A percentile compares a stretch with the other conserved stretches of the same genome.
phyloP scores from a whole-genome alignment of 805 yeast genomes.

The Naumovozyma castellii region DNA sequence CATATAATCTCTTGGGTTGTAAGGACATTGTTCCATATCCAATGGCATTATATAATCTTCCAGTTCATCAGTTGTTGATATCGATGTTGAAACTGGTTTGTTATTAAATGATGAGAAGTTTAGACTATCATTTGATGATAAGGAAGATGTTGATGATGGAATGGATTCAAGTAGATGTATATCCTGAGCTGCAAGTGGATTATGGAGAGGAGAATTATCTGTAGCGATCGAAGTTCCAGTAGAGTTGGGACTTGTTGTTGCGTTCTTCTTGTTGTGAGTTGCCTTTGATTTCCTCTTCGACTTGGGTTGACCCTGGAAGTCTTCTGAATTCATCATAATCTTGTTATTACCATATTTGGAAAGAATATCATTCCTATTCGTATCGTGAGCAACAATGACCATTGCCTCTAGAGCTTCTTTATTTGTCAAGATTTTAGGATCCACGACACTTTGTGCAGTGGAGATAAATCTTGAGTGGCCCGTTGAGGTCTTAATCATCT shows the following conservation, averaged over 20 bases:
- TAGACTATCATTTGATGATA: neutral
- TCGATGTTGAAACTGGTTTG: neutral
- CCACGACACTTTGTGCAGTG: slow-evolving; percentile 26
- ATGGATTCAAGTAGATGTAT: slow-evolving; percentile 1
- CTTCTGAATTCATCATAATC: slow-evolving; percentile 23
- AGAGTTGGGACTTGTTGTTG: slow-evolving; percentile 23
- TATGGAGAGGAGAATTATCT: neutral
- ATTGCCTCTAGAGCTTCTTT: slow-evolving; percentile 29
- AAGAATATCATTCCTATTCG: slow-evolving; percentile 15
- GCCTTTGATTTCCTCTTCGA: slow-evolving; percentile 12
- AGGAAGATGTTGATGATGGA: neutral
- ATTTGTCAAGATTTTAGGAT: slow-evolving; percentile 25
- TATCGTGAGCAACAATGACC: slow-evolving; percentile 25
- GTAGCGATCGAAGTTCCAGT: neutral
- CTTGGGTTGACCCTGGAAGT: slow-evolving; percentile 15
- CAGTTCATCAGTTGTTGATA: slow-evolving; percentile 1
- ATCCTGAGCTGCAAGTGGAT: neutral
- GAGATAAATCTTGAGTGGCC: slow-evolving; percentile 31
- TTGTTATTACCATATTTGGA: slow-evolving; percentile 23
- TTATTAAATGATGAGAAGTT: neutral
- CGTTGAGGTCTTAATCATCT: slow-evolving; percentile 19
- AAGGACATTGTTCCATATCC: slow-evolving; percentile 12
- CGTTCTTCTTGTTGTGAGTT: slow-evolving; percentile 10
- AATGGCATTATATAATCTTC: slow-evolving; percentile 7
- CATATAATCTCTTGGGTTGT: neutral